phyloP scores from a whole-genome alignment of 805 yeast genomes.

The Barnettozyma pratensis region DNA sequence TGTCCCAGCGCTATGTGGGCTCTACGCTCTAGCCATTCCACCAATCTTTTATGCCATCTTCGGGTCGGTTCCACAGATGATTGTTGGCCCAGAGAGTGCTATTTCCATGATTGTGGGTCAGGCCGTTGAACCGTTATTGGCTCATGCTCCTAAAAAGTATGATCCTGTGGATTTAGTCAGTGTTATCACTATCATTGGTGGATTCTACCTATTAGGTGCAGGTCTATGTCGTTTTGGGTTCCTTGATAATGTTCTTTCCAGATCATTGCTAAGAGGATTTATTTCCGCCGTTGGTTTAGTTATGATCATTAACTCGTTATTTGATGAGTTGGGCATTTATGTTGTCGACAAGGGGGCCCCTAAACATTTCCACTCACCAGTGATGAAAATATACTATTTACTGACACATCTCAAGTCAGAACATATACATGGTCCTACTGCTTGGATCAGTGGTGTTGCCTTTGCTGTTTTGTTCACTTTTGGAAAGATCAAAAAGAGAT shows the following conservation, averaged over 20 bases:
- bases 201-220: constrained; percentile 62
- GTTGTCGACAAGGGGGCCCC: constrained; percentile 40
- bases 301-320: constrained; percentile 72
- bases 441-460: constrained; percentile 51
- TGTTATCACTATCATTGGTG: constrained; percentile 69
- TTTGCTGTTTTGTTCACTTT: constrained; percentile 40
- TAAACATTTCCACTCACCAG: constrained; percentile 61
- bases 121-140: constrained; percentile 53
- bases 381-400: constrained; percentile 61
- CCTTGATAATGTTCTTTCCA: constrained; percentile 72
- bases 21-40: constrained; percentile 69
- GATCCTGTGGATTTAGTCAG: constrained; percentile 55
- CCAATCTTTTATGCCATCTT: constrained; percentile 73
- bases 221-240: constrained; percentile 86
- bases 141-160: constrained; percentile 34
- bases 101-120: constrained; percentile 81
- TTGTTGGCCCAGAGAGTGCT: constrained; percentile 91
- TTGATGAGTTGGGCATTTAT: constrained; percentile 67
- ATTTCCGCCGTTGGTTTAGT: constrained; percentile 81
- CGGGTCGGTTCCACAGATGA: constrained; percentile 85
- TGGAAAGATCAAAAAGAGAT: constrained; percentile 38
- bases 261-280: constrained; percentile 76
- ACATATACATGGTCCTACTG: constrained; percentile 53
- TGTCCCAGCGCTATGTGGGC: constrained; percentile 76
- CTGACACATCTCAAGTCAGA: constrained; percentile 33